Conservation (phyloP, 805 yeast genomes). For the Cyberlindnera japonica region DNA sequence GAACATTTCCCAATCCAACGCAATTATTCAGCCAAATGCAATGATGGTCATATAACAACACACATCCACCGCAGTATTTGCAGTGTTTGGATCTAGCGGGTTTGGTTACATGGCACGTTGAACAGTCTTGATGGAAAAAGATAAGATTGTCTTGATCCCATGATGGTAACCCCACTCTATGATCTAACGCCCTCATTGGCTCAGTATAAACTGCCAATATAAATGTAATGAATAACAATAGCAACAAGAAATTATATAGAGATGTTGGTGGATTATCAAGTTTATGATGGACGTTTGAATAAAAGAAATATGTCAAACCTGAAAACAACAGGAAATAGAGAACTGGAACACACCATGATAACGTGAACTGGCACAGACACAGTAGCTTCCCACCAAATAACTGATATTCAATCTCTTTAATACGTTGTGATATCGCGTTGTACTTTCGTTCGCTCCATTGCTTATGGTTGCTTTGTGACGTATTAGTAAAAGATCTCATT, state of each 20-base stretch:
- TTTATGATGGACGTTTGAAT: conserved; percentile 10
- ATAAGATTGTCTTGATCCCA: conserved; percentile 21
- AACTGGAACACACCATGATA: conserved; percentile 24
- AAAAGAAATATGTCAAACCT: conserved; percentile 18
- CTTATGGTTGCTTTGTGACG: too few relatives aligned
- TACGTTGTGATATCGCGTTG: too few relatives aligned
- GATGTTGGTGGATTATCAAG: conserved; percentile 17
- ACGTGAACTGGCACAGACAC: too few relatives aligned
- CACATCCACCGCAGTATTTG: conserved; percentile 59
- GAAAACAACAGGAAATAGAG: conserved; percentile 16
- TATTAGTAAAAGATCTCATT: too few relatives aligned
- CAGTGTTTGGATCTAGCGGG: conserved; percentile 79
- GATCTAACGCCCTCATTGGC: conserved; percentile 10
- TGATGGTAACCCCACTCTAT: background rate
- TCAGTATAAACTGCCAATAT: conserved; percentile 11
- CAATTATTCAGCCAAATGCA: conserved; percentile 74
- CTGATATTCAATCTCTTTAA: too few relatives aligned
- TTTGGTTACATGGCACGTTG: conserved; percentile 58
- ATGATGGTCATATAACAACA: conserved; percentile 68
- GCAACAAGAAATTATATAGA: conserved; percentile 15
- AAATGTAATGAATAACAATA: conserved; percentile 10
- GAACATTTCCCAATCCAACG: conserved; percentile 62
- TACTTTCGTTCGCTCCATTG: too few relatives aligned
- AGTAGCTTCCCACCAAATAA: too few relatives aligned
- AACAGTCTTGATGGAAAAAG: conserved; percentile 34